Percentiles rank a stretch among this genome's conserved stretches.
These are phyloP conservation scores for Scutellaria baicalensis DNA, from an alignment of 257 asterid genomes.

Conservation along the genomic window DNA sequence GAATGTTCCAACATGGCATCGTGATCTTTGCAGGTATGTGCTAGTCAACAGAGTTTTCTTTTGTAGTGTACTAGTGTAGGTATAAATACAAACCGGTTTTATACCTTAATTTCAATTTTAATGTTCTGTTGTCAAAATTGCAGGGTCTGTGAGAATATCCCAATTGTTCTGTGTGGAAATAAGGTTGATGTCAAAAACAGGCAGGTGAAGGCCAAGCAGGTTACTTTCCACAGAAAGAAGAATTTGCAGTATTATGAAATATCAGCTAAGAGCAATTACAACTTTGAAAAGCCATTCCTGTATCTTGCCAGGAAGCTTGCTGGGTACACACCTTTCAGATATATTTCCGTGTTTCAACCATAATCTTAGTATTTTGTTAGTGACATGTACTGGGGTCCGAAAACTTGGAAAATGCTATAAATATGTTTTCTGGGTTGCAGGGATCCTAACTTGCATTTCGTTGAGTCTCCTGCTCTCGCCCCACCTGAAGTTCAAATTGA, in stretches of 20 bases:
- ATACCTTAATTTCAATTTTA: background rate
- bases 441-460: conserved; percentile 73
- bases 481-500: conserved; percentile 91
- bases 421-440: conserved; percentile 18
- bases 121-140: background rate
- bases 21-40: conserved; percentile 84
- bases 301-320: conserved; percentile 90
- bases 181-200: conserved; percentile 92
- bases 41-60: background rate
- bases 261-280: conserved; percentile 85
- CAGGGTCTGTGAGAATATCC: conserved; percentile 89
- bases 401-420: background rate
- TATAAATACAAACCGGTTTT: background rate
- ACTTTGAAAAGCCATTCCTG: conserved; percentile 81
- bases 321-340: conserved; percentile 34
- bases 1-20: conserved; percentile 94
- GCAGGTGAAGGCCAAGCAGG: conserved; percentile 90
- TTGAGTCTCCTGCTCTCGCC: conserved; percentile 83
- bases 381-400: background rate
- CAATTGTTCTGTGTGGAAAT: conserved; percentile 84
- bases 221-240: conserved; percentile 88
- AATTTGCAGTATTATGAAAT: conserved; percentile 84
- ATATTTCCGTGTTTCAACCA: background rate
- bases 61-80: background rate
- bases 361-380: no score